Evolutionary conservation across 2,329 filamentous ascomycete genomes (phyloP), one percentile per base, ranked within the genome.

Genomic region (Penicillium sp.): DNA sequence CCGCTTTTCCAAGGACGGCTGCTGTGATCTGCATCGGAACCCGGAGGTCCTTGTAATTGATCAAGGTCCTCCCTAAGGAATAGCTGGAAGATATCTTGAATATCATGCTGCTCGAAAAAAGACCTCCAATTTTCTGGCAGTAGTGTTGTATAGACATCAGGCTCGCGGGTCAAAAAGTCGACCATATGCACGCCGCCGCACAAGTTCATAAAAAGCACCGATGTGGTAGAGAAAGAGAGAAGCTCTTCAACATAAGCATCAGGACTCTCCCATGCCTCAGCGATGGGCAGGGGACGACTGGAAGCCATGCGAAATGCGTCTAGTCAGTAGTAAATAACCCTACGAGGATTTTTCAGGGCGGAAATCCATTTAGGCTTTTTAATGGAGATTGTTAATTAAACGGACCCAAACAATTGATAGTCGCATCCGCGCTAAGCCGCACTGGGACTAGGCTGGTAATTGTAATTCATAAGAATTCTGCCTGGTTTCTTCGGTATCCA

Each of bases 151-250:
- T 96, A 99, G 0, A 97, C 82, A 61, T 91, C 89, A 4, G 91
- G 90, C 47, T 91, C 85, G 39, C 86, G 85, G 2, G 92, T 97
- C 77, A 97, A 91, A 76, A 99, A 98, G 73, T 99, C 95, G 56
- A 98, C 82, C 61, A 99, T 93, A 71, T 99, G 95, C 1, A 98
- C 90, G 16, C 93, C 93, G 52, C 95, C 95, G 71, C 92, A 96
- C 14, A 99, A 82, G 26, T 90, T 91, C 64, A 91, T 89, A 65
- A 97, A 92, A 1, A 91, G 81, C 54, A 88, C 84, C 46, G 89
- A 90, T 2, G 86, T 87, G 6, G 87, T 87, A 1, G 87, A 84
- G 68, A 98, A 96, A 21, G 85, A 72, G 26, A 98, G 81, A 13
- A 98, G 84, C 21, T 87, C 87, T 27, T 90, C 82, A 49, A 96